Evolutionary conservation across 2,329 filamentous ascomycete genomes (phyloP).

Genomic region (Microsporum ferrugineum): DNA sequence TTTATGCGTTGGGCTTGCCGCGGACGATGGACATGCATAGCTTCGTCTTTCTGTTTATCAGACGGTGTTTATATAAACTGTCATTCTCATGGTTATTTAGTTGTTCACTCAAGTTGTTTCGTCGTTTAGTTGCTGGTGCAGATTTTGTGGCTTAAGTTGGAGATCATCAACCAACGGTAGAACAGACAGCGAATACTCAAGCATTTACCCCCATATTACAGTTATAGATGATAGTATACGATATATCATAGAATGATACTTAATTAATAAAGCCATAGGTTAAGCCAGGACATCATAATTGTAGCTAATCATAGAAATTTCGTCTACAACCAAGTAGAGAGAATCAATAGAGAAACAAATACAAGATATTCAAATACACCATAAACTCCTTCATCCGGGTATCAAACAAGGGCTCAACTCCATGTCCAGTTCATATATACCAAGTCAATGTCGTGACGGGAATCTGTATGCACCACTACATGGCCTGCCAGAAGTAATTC

Average conservation of each 20-base stretch:
- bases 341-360: background rate
- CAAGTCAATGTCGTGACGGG: background rate
- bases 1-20: background rate
- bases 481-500: slow-evolving; percentile 88
- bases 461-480: slow-evolving; percentile 39
- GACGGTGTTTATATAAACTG: background rate
- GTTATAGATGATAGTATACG: too few species aligned
- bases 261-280: too few species aligned
- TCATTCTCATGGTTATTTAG: background rate
- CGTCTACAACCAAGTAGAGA: too few species aligned
- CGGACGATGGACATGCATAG: background rate
- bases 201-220: too few species aligned
- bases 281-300: too few species aligned
- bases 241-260: too few species aligned
- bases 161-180: background rate
- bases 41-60: background rate
- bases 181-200: background rate
- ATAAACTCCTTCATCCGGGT: background rate
- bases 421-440: background rate
- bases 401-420: slow-evolving; percentile 1
- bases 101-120: background rate
- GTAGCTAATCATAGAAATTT: too few species aligned
- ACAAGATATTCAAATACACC: background rate
- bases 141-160: background rate
- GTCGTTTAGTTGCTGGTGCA: background rate